Evolutionary conservation across 1,139 yeast genomes (phyloP).

Genomic region (Debaryomyces fabryi): DNA sequence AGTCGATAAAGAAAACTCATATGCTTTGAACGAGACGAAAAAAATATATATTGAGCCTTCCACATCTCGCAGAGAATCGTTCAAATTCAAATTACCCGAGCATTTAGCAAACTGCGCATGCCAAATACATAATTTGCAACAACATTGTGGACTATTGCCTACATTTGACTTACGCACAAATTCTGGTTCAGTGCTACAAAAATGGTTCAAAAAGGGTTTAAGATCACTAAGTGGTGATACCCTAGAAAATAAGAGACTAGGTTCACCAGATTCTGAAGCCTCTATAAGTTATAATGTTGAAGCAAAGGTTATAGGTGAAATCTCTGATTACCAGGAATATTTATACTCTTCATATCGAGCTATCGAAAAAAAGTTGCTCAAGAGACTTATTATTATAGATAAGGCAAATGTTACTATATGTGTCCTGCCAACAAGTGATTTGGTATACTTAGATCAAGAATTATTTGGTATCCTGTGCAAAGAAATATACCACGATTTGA

Average conservation of each 20-base stretch:
- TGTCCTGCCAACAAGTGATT: background rate
- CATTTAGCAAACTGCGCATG: background rate
- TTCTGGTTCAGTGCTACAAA: background rate
- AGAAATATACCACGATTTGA: background rate
- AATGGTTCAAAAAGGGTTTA: background rate
- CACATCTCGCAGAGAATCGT: background rate
- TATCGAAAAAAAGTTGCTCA: background rate
- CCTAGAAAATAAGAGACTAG: background rate
- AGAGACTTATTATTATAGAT: background rate
- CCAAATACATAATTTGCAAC: background rate
- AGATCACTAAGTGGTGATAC: background rate
- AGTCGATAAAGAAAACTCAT: background rate
- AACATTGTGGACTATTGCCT: slow-evolving; percentile 1
- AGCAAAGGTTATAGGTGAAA: background rate
- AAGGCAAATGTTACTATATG: background rate
- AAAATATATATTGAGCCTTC: background rate
- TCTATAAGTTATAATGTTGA: slow-evolving; percentile 1
- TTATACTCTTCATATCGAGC: background rate
- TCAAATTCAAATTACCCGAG: background rate
- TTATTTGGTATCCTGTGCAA: background rate
- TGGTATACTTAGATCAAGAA: background rate
- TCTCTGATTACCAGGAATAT: slow-evolving; percentile 1
- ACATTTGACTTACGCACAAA: background rate
- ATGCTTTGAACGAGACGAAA: background rate
- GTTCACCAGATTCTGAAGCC: background rate